Percentiles rank a stretch among this genome's conserved stretches.
These are phyloP conservation scores for Euphorbia tirucalli DNA, from an alignment of 345 rosid species.

Conservation along the genomic window DNA sequence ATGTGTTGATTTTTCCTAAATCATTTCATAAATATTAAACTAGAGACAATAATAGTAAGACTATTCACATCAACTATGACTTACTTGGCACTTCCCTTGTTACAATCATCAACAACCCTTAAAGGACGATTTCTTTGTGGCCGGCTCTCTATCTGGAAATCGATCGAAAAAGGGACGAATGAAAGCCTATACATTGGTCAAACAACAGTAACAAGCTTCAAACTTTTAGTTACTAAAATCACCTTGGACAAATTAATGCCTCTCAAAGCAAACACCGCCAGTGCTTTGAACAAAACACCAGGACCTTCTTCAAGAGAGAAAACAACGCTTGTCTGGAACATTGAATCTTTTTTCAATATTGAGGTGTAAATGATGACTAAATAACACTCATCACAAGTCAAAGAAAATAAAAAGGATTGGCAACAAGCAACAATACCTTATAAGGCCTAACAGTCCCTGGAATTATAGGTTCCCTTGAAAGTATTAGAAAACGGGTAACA, in stretches of 20 bases:
- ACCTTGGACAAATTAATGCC: slow-evolving; percentile 83
- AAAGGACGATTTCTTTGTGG: slow-evolving; percentile 71
- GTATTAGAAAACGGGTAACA: slow-evolving; percentile 83
- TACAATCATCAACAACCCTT: slow-evolving; percentile 77
- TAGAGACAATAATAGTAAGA: too few relatives aligned
- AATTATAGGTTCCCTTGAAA: slow-evolving; percentile 87
- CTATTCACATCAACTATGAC: slow-evolving; percentile 17
- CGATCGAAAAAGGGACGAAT: slow-evolving; percentile 1
- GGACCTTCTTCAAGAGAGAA: slow-evolving; percentile 96
- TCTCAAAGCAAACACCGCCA: slow-evolving; percentile 86
- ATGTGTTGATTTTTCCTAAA: neutral
- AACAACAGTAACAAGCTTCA: neutral
- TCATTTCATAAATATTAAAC: neutral
- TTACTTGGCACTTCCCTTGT: slow-evolving; percentile 78
- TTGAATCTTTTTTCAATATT: slow-evolving; percentile 4
- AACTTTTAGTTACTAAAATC: slow-evolving; percentile 6
- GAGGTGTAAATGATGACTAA: neutral
- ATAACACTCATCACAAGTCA: neutral
- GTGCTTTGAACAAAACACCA: slow-evolving; percentile 81
- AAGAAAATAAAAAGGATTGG: neutral
- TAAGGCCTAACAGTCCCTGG: slow-evolving; percentile 63
- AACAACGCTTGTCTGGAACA: slow-evolving; percentile 79
- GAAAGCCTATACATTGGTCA: neutral
- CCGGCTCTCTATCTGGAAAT: slow-evolving; percentile 82
- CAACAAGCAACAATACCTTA: slow-evolving; percentile 52